Base-by-base conservation (phyloP, 257 asterid genomes). In the Leonotis leonurus region DNA sequence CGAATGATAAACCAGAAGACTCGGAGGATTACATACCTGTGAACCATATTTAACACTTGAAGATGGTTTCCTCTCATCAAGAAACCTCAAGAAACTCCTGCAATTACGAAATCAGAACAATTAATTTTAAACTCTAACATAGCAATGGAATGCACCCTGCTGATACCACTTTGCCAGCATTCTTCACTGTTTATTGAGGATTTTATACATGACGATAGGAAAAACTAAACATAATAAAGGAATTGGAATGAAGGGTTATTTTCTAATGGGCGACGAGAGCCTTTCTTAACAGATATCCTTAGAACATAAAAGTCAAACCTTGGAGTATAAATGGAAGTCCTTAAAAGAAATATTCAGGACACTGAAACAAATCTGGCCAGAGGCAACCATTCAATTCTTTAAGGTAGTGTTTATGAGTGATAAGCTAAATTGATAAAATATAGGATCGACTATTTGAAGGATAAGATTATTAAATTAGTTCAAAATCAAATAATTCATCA, bases 81-180 rank as follows among this genome's bases (percentile, higher is more conserved):
- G 95, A 70, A 85, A 89, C 81, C 95, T 89, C 77, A 89, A 64
- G 77, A 93, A 93, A 71, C 92, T 76, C 99, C 99, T 93, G 69
- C 64, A 69, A 21, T 46, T 39, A 60, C 29, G 46, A 69, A 69
- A 67, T 29, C 21, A 50, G 26, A 54, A 36, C 25, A 68, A 56
- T 56, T 35, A 63, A 58, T 26, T 56, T 68, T 33, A 41, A 69
- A 25, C 21, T 59, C 11, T 13, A 14, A 21, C 14, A 53, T 21
- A 37, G 30, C 20, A 56, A 21, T 25, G 14, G 70, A 71, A 16
- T 55, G 37, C 45, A 18, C 25, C 49, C 14, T 21, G 52, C 35
- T 26, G 43, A 39, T 55, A 62, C 22, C 56, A 63, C 30, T 57
- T 43, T 25, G 45, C 69, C 30, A 67, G 56, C 21, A 36, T 21